Evolutionary conservation across 2,329 filamentous ascomycete species (phyloP), one percentile per base, ranked within the genome.

Genomic region (Chalaropsis thielavioides): DNA sequence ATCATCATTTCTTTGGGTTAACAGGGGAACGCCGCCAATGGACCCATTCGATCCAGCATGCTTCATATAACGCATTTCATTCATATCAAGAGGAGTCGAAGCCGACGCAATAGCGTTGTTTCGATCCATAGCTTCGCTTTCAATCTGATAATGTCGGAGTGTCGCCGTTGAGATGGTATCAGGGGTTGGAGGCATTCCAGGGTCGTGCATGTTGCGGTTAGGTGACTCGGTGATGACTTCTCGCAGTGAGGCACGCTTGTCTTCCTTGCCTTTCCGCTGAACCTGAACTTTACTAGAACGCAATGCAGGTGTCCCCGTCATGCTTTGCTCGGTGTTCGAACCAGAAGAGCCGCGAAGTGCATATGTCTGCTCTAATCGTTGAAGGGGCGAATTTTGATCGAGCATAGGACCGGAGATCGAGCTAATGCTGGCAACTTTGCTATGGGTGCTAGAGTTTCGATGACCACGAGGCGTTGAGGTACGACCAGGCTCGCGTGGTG

Each of bases 111-210:
- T 51, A 59, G 66, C 66, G 17, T 41, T 56, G 35, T 44, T 64
- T 8, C 66, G 49, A 27, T 64, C 62, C 31, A 64, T 44, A 17
- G 61, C 78, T 54, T 83, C 81, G 63, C 78, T 76, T 0, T 81
- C 83, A 60, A 75, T 77, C 67, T 81, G 76, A 66, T 77, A 79
- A 15, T 76, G 75, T 5, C 77, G 75, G 41, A 84, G 74, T 0
- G 80, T 82, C 1, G 80, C 79, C 1, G 80, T 82, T 1, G 82
- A 82, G 22, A 83, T 80, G 0, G 82, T 84, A 68, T 84, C 82
- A 0, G 82, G 82, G 0, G 82, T 84, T 0, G 82, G 82, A 10
- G 82, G 82, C 1, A 84, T 73, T 19, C 72, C 73, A 19, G 78
- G 76, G 4, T 77, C 75, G 63, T 76, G 74, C 1, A 77, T 67